Percentiles rank a stretch among this genome's conserved stretches.
Conservation (phyloP, 106 monocot genomes). For the Posidonia australis region DNA sequence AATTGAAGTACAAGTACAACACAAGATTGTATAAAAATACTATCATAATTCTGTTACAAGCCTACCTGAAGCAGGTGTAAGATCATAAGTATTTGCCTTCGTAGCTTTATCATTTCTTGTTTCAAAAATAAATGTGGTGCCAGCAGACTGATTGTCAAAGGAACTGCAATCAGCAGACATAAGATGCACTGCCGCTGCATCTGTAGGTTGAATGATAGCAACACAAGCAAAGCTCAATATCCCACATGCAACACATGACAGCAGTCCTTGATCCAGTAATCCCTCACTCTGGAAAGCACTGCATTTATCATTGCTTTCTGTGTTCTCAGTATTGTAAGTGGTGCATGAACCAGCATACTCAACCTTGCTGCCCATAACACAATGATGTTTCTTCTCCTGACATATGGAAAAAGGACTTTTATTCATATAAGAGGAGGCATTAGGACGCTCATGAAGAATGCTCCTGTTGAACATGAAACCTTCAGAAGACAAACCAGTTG, state of each 20-base stretch:
- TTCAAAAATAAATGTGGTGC: constrained; percentile 16
- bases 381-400: constrained; percentile 10
- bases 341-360: constrained; percentile 6
- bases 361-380: constrained; percentile 10
- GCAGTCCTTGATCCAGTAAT: constrained; percentile 58
- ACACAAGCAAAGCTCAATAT: constrained; percentile 87
- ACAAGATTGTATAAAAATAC: neutral
- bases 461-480: constrained; percentile 23
- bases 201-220: constrained; percentile 67
- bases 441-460: constrained; percentile 14
- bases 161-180: constrained; percentile 46
- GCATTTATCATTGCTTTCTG: constrained; percentile 30
- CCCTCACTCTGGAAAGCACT: constrained; percentile 19
- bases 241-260: constrained; percentile 90
- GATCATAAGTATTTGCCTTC: constrained; percentile 12
- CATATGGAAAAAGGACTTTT: constrained; percentile 13
- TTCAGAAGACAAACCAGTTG: constrained; percentile 23
- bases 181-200: constrained; percentile 39
- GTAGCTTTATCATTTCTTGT: too few relatives aligned
- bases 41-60: neutral
- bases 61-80: constrained; percentile 29
- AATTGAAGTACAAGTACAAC: neutral
- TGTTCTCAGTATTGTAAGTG: constrained; percentile 11
- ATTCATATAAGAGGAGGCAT: constrained; percentile 17
- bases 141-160: constrained; percentile 19